These are phyloP conservation scores for Rosa multiflora DNA, from an alignment of 306 rosid species.

Conservation along the genomic window DNA sequence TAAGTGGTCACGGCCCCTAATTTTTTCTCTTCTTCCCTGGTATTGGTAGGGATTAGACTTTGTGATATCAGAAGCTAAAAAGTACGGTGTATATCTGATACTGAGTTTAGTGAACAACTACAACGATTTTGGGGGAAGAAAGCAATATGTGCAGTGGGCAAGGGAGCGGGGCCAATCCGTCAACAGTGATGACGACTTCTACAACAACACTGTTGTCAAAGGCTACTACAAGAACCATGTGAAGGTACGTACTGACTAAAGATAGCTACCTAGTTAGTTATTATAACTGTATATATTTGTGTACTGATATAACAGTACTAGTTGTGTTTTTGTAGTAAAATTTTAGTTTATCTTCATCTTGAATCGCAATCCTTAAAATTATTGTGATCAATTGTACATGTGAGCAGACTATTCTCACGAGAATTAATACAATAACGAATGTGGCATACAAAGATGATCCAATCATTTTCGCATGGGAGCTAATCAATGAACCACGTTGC, in stretches of 20 bases:
- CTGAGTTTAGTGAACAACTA: conserved; percentile 49
- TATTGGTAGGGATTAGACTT: conserved; percentile 45
- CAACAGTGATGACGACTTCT: conserved; percentile 46
- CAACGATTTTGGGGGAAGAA: conserved; percentile 54
- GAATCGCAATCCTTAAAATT: neutral
- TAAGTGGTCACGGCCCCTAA: too few relatives aligned
- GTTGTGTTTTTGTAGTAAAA: neutral
- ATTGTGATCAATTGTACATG: neutral
- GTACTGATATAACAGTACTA: neutral
- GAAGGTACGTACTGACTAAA: conserved; percentile 17
- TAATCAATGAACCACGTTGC: conserved; percentile 57
- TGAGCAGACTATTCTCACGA: conserved; percentile 44
- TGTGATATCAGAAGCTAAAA: conserved; percentile 55
- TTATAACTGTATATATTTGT: too few relatives aligned
- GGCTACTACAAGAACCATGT: conserved; percentile 48
- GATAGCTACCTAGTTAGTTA: too few relatives aligned
- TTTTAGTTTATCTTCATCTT: neutral
- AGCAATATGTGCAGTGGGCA: conserved; percentile 62
- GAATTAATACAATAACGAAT: conserved; percentile 45
- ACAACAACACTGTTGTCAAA: conserved; percentile 31
- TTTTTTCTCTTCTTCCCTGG: too few relatives aligned
- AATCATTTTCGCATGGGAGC: conserved; percentile 59
- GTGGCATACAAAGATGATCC: conserved; percentile 47
- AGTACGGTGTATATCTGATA: conserved; percentile 32
- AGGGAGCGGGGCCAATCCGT: conserved; percentile 24